Base-by-base conservation (phyloP, 306 rosid genomes). In the Quercus cerris region DNA sequence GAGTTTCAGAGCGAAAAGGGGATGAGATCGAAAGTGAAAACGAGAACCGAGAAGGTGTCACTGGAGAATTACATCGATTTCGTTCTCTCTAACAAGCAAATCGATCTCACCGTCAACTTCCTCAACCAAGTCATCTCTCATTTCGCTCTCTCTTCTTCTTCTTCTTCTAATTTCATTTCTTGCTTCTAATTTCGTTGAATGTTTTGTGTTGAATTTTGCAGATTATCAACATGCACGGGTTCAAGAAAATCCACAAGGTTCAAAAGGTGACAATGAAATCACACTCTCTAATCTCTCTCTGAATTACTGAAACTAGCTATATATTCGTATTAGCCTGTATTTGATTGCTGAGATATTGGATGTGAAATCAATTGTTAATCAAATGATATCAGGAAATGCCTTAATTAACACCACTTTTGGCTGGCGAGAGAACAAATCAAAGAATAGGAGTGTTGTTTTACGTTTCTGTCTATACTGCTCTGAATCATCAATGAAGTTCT, bases 171-270 rank as follows among this genome's bases (percentile, higher is more conserved):
- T 23, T 23, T 23, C 23, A 23, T 23, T 23, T 23, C 23, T 23
- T 23, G 23, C 23, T 30, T 33, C 35, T 22, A 75, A 69, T 75
- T 73, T 63, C 70, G 4, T 28, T 62, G 6, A 33, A 69, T 18
- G 51, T 31, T 20, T 69, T 38, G 74, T 27, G 25, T 20, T 83
- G 23, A 27, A 23, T 31, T 38, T 54, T 17, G 23, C 84, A 90
- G 94, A 87, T 94, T 80, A 81, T 92, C 78, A 31, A 62, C 28
- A 86, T 92, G 87, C 96, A 92, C 82, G 97, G 96, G 28, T 90
- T 89, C 92, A 89, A 74, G 92, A 92, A 85, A 80, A 73, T 89
- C 9, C 80, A 83, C 75, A 81, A 62, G 6, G 73, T 44, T 52
- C 83, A 75, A 15, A 93, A 92, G 98, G 97, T 94, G 35, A 59